A percentile compares a stretch with the other conserved stretches of the same genome.
phyloP scores from a whole-genome alignment of 495 filamentous ascomycete species.

The Penicillium diatomitis region DNA sequence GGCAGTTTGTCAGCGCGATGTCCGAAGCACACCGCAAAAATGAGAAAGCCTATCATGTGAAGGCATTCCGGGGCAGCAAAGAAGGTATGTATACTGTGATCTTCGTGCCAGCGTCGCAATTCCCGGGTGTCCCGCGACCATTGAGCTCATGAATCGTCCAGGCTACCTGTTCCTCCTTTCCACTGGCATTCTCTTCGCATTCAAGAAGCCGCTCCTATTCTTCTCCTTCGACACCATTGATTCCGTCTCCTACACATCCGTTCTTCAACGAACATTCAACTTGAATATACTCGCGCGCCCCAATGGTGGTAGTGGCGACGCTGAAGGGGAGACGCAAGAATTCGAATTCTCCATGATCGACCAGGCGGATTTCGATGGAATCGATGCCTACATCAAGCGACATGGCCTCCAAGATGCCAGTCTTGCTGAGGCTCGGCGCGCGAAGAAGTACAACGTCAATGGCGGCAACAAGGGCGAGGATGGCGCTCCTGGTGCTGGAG shows the following conservation, averaged over 20 bases:
- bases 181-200: constrained; percentile 81
- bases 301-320: constrained; percentile 24
- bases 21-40: constrained; percentile 78
- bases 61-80: constrained; percentile 86
- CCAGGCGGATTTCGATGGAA: constrained; percentile 73
- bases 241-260: constrained; percentile 78
- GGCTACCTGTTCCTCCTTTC: constrained; percentile 86
- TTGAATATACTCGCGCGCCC: constrained; percentile 59
- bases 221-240: constrained; percentile 71
- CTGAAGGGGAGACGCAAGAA: constrained; percentile 50
- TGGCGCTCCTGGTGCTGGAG: constrained; percentile 20
- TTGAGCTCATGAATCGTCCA: constrained; percentile 6
- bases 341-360: constrained; percentile 82
- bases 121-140: no score
- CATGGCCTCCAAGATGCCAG: constrained; percentile 84
- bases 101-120: background rate
- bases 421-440: constrained; percentile 78
- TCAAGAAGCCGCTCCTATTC: constrained; percentile 90
- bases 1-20: constrained; percentile 67
- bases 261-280: constrained; percentile 91
- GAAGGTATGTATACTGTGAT: constrained; percentile 48
- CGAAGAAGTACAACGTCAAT: constrained; percentile 71
- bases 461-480: constrained; percentile 30
- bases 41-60: constrained; percentile 87
- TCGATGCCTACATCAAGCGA: constrained; percentile 73